phyloP scores from a whole-genome alignment of 805 yeast species.

The Saccharomyces kudriavzevii region DNA sequence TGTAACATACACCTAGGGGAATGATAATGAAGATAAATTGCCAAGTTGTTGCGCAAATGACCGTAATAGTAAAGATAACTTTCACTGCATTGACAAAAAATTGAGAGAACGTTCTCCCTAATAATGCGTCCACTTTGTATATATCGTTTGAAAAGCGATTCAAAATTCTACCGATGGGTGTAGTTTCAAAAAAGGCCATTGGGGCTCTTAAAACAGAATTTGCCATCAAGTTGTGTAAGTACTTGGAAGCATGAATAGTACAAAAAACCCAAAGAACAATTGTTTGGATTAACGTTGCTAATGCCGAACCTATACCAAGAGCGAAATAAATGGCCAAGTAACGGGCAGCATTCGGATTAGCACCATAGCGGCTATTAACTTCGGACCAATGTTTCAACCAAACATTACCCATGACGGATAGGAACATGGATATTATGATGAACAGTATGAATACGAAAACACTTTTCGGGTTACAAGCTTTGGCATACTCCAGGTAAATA shows the following conservation, averaged over 20 bases:
- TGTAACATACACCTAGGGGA: slow-evolving; percentile 61
- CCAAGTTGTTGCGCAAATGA: slow-evolving; percentile 84
- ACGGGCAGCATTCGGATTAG: slow-evolving; percentile 61
- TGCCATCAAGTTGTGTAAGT: slow-evolving; percentile 71
- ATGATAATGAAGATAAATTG: slow-evolving; percentile 62
- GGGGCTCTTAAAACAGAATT: slow-evolving; percentile 73
- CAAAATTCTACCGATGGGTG: slow-evolving; percentile 87
- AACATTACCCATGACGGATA: slow-evolving; percentile 63
- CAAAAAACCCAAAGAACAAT: slow-evolving; percentile 71
- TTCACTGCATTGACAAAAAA: slow-evolving; percentile 54
- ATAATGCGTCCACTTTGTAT: slow-evolving; percentile 74
- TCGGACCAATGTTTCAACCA: slow-evolving; percentile 99
- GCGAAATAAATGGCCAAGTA: slow-evolving; percentile 70
- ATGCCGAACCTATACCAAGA: slow-evolving; percentile 63
- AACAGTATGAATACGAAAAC: slow-evolving; percentile 51
- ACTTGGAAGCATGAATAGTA: slow-evolving; percentile 72
- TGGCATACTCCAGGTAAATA: slow-evolving; percentile 75
- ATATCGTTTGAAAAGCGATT: slow-evolving; percentile 89
- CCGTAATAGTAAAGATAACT: slow-evolving; percentile 67
- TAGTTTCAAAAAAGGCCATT: slow-evolving; percentile 91
- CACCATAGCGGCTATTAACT: slow-evolving; percentile 58
- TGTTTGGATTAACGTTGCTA: slow-evolving; percentile 54
- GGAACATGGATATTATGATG: slow-evolving; percentile 49
- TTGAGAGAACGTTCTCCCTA: slow-evolving; percentile 63
- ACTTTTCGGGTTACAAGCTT: slow-evolving; percentile 69